Evolutionary conservation across 2,329 filamentous ascomycete genomes (phyloP), one percentile per base, ranked within the genome.

Genomic region (Monilinia aucupariae): DNA sequence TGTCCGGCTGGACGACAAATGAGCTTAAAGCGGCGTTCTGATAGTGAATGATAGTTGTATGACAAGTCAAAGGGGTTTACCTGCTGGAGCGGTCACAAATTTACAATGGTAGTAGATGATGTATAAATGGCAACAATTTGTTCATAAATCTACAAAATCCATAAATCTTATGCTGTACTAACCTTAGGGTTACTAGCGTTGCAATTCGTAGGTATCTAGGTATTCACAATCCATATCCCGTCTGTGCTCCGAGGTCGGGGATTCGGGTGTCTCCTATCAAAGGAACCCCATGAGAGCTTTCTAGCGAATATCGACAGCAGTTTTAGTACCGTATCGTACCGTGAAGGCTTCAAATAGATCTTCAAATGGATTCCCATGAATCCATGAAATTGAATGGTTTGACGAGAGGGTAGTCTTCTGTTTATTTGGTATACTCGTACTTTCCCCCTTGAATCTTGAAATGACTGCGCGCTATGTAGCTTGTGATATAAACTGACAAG

Each of bases 1-100:
- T 51, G 49, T 45, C 59, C 63, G 59, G 53, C 49, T 62, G 63
- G 52, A 56, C 48, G 39, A 59, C 39, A 47, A 48, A 25, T 25
- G 32, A 39, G 47, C 22, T 41, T 39, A 15, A 43, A 43, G 60
- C 25, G 56, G 49, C 48, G 22, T 25, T 32, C 37, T 37, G 30
- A 30, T 59, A 22, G 43, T 37, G 41, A 27, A 37, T 37, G 13
- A 20, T 27, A 12, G 48, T 30, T 17, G 32, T 56, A 25, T 2
- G 10, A 37, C 34, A 13, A 13, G 10, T 37, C 8, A 37, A 37
- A 12, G 58, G 20, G 41, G 39, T 49, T 30, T 41, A n/a, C 51
- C 48, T 25, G 48, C 30, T 32, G 22, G 7, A 45, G 45, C 15
- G 34, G 12, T 41, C n/a, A 45, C 17, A 43, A 20, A 34, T 37